phyloP scores from a whole-genome alignment of 305 asterid genomes.

The Plantago coronopus region DNA sequence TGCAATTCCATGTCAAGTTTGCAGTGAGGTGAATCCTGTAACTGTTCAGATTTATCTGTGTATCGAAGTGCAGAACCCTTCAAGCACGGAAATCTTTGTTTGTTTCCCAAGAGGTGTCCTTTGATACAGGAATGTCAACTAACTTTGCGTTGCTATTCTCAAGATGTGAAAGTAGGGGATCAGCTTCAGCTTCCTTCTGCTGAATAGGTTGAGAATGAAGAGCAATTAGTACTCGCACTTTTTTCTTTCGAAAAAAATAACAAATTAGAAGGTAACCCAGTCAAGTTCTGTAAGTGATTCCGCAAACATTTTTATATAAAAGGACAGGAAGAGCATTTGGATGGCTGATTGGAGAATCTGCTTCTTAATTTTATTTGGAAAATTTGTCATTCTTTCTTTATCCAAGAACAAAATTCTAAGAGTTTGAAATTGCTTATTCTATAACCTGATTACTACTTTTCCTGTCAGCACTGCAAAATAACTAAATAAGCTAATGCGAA shows the following conservation, averaged over 20 bases:
- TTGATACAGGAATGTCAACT: constrained; percentile 40
- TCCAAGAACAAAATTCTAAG: too few relatives aligned
- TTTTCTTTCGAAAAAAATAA: not conserved
- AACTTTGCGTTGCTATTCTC: constrained; percentile 41
- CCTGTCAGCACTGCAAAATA: not conserved
- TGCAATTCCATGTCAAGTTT: constrained; percentile 8
- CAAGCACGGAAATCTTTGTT: constrained; percentile 48
- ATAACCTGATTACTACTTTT: too few relatives aligned
- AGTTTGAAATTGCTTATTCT: too few relatives aligned
- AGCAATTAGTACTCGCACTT: constrained; percentile 2
- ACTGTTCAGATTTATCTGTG: constrained; percentile 1
- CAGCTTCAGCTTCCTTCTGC: constrained; percentile 57
- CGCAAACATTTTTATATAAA: too few relatives aligned
- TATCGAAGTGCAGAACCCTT: constrained; percentile 7
- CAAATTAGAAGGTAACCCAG: too few relatives aligned
- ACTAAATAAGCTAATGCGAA: not conserved
- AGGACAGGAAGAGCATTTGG: too few relatives aligned
- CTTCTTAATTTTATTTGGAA: too few relatives aligned
- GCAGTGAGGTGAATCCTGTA: not conserved
- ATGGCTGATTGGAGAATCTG: too few relatives aligned
- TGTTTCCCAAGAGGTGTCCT: constrained; percentile 30
- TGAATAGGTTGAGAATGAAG: constrained; percentile 26
- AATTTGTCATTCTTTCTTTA: too few relatives aligned
- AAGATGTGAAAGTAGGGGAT: constrained; percentile 50
- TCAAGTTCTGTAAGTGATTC: too few relatives aligned